A percentile compares a stretch with the other conserved stretches of the same genome.
Conservation (phyloP, 1,139 yeast species). For the Sugiyamaella paludigena region DNA sequence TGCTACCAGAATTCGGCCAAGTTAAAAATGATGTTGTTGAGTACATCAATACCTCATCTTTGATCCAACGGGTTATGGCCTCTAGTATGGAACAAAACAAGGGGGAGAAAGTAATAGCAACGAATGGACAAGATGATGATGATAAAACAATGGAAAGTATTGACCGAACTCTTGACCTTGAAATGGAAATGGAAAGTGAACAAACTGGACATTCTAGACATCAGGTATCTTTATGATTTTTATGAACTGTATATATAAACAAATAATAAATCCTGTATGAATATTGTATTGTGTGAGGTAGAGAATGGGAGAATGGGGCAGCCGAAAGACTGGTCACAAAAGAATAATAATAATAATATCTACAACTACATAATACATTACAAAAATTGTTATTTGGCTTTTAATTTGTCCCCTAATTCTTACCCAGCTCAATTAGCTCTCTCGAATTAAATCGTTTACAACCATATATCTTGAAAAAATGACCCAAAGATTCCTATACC, state of each 20-base stretch:
- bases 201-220: constrained; percentile 8
- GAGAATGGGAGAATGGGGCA: too few relatives aligned
- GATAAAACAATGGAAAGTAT: neutral
- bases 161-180: neutral
- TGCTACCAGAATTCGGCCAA: constrained; percentile 18
- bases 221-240: constrained; percentile 23
- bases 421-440: constrained; percentile 7
- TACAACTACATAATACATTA: too few relatives aligned
- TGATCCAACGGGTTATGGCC: constrained; percentile 1
- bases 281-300: constrained; percentile 9
- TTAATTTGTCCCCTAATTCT: too few relatives aligned
- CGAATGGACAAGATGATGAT: neutral
- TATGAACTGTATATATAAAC: constrained; percentile 23
- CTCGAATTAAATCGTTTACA: constrained; percentile 57
- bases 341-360: too few relatives aligned
- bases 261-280: constrained; percentile 17
- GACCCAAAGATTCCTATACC: constrained; percentile 95
- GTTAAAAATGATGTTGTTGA: constrained; percentile 17
- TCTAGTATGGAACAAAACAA: neutral
- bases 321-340: constrained; percentile 11
- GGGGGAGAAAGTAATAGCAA: too few relatives aligned
- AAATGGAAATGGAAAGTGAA: neutral
- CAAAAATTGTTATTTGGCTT: too few relatives aligned
- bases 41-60: constrained; percentile 17
- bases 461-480: constrained; percentile 67